Evolutionary conservation across 352 stramenopile species (phyloP).

Genomic region (Globisporangium paroecandrum): DNA sequence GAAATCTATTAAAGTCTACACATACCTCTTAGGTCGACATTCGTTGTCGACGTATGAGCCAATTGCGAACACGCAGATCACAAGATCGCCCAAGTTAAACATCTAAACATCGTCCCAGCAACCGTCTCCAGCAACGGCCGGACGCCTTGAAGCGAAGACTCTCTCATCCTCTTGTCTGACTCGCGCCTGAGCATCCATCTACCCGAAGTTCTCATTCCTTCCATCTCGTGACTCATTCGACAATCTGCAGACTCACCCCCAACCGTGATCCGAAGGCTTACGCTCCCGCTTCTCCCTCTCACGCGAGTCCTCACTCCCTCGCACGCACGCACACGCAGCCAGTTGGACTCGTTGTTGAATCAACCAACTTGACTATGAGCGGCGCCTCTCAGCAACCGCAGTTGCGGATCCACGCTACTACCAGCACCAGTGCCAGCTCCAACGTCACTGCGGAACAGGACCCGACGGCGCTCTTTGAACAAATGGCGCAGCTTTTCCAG

Average conservation of each 20-base stretch:
- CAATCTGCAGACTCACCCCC: neutral
- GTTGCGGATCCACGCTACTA: neutral
- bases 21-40: neutral
- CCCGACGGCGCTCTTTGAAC: neutral
- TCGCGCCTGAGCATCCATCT: neutral
- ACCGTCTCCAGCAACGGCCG: neutral
- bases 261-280: neutral
- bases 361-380: neutral
- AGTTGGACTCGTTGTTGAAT: neutral
- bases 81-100: neutral
- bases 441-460: neutral
- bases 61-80: neutral
- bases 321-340: neutral
- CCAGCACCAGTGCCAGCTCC: neutral
- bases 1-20: neutral
- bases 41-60: neutral
- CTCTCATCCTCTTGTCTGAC: neutral
- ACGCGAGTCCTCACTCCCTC: too few relatives aligned
- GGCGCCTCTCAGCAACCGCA: neutral
- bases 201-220: neutral
- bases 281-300: neutral
- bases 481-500: conserved; percentile 4
- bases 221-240: neutral
- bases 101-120: neutral
- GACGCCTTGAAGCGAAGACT: too few relatives aligned